Evolutionary conservation across 83 land plant species (phyloP).

Genomic region (Isoetes engelmannii): DNA sequence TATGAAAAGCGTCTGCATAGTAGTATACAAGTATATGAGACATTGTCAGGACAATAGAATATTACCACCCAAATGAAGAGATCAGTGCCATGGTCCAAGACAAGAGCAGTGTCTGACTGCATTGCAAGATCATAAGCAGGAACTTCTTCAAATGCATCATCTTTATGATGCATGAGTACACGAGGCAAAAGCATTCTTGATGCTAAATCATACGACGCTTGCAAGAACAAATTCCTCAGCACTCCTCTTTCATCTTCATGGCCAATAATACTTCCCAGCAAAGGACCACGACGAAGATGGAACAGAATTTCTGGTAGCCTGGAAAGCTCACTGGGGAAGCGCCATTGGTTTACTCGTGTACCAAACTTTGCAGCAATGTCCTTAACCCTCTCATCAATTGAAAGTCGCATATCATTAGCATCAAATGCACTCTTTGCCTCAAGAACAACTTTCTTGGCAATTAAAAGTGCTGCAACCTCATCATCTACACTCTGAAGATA

Average conservation of each 20-base stretch:
- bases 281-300: slow-evolving; percentile 92
- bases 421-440: slow-evolving; percentile 63
- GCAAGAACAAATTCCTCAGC: slow-evolving; percentile 70
- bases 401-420: slow-evolving; percentile 58
- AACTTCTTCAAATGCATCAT: slow-evolving; percentile 90
- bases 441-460: slow-evolving; percentile 75
- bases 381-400: slow-evolving; percentile 84
- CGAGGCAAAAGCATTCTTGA: slow-evolving; percentile 94
- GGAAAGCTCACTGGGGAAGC: slow-evolving; percentile 72
- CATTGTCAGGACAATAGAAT: background rate
- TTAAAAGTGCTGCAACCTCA: slow-evolving; percentile 80
- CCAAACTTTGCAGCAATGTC: slow-evolving; percentile 82
- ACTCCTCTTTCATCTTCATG: slow-evolving; percentile 99
- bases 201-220: slow-evolving; percentile 91
- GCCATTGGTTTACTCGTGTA: slow-evolving; percentile 55
- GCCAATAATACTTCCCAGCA: slow-evolving; percentile 83
- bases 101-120: slow-evolving; percentile 94
- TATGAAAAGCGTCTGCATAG: background rate
- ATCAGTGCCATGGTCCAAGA: slow-evolving; percentile 98
- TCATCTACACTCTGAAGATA: slow-evolving; percentile 77
- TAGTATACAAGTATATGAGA: background rate
- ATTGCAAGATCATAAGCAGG: slow-evolving; percentile 95
- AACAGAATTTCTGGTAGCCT: slow-evolving; percentile 73
- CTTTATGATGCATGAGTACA: slow-evolving; percentile 86
- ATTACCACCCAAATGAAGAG: slow-evolving; percentile 97